Evolutionary conservation across 225 moss, liverwort and hornwort species (phyloP).

Genomic region (Ulota crispa): DNA sequence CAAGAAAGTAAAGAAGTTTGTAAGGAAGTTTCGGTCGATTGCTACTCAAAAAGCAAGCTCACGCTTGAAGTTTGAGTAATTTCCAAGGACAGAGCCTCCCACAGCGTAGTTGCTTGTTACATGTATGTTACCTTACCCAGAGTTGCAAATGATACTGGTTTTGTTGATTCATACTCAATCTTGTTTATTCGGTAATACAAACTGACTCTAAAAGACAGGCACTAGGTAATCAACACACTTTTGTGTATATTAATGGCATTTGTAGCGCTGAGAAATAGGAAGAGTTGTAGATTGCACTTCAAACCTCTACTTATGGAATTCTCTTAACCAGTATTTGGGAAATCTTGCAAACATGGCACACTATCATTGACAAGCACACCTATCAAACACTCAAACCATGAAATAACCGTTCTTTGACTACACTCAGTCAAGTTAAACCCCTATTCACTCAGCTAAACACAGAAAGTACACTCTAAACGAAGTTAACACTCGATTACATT

Average conservation of each 20-base stretch:
- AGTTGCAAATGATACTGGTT: background rate
- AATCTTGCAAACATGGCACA: background rate
- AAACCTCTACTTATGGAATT: background rate
- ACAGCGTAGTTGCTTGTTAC: background rate
- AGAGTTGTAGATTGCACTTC: background rate
- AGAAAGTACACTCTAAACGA: background rate
- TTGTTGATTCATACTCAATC: background rate
- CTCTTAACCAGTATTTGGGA: background rate
- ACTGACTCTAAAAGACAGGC: background rate
- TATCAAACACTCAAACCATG: background rate
- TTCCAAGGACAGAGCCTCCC: background rate
- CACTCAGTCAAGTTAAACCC: background rate
- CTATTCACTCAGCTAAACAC: background rate
- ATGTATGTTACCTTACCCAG: background rate
- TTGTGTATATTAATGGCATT: background rate
- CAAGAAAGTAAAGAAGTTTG: background rate
- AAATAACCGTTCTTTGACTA: background rate
- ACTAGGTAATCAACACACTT: background rate
- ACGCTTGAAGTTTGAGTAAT: background rate
- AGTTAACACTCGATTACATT: background rate
- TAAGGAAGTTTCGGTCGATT: background rate
- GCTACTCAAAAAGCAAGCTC: background rate
- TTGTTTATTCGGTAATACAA: background rate
- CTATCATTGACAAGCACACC: background rate
- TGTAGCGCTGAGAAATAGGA: constrained; percentile 3